phyloP scores from a whole-genome alignment of 306 rosid genomes.

The Vachellia pachyceras region DNA sequence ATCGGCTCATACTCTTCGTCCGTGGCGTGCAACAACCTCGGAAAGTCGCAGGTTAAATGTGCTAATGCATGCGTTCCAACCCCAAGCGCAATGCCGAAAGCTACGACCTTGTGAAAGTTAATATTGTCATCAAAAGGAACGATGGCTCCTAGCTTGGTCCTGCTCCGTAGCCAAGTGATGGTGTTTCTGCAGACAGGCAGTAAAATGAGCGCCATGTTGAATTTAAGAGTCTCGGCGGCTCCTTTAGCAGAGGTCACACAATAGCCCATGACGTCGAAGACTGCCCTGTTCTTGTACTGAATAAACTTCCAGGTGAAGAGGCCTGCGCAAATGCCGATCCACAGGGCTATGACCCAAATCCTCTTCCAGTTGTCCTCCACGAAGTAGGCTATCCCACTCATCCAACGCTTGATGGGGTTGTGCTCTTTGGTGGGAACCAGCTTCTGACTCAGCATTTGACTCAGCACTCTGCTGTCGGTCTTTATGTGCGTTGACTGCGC shows the following conservation, averaged over 20 bases:
- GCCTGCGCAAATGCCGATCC: slow-evolving; percentile 68
- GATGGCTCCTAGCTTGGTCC: slow-evolving; percentile 60
- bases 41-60: slow-evolving; percentile 87
- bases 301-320: slow-evolving; percentile 85
- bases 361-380: slow-evolving; percentile 82
- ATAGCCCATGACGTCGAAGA: slow-evolving; percentile 80
- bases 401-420: slow-evolving; percentile 69
- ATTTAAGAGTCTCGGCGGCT: slow-evolving; percentile 84
- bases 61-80: slow-evolving; percentile 65
- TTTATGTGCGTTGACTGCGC: slow-evolving; percentile 57
- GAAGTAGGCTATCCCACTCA: slow-evolving; percentile 56
- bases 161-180: slow-evolving; percentile 82
- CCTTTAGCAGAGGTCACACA: slow-evolving; percentile 84
- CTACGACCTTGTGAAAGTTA: slow-evolving; percentile 89
- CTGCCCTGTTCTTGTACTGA: slow-evolving; percentile 71
- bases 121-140: slow-evolving; percentile 86
- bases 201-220: slow-evolving; percentile 84
- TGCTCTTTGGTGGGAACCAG: slow-evolving; percentile 68
- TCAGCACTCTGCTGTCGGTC: slow-evolving; percentile 63
- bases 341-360: slow-evolving; percentile 68
- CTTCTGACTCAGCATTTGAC: slow-evolving; percentile 80
- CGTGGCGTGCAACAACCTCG: slow-evolving; percentile 64
- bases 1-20: slow-evolving; percentile 68
- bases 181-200: slow-evolving; percentile 86
- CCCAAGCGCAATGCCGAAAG: slow-evolving; percentile 73